Evolutionary conservation across 768 basidiomycete species (phyloP), one percentile per base, ranked within the genome.

Genomic region (Pleurotus citrinopileatus): DNA sequence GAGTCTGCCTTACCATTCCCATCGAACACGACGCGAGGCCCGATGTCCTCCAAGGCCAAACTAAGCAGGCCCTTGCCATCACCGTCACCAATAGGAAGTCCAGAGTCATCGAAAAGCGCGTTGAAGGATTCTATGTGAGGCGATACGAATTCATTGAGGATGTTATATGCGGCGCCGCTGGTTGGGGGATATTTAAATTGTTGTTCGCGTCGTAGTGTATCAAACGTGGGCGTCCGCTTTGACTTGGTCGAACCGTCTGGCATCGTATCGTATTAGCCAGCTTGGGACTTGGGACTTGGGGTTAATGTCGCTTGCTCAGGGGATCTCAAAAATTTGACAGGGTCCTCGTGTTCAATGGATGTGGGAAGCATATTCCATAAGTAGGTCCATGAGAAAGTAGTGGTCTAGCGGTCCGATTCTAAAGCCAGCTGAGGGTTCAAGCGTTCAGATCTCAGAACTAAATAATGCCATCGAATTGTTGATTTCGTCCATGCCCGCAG

Each of bases 121-220:
- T 98, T 96, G 79, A 99, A 98, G 34, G 91, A 94, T 68, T 98
- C 90, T 57, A 98, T 83, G 67, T 98, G 95, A 4, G 97, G 96
- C 20, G 83, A 74, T 52, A 98, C 93, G 62, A 98, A 91, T 70
- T 96, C 91, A 61, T 97, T 92, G 56, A 98, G 77, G 51, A 90
- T 89, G 17, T 84, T 83, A 59, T 91, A 83, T 10, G 85, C 83
- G 20, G 89, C 80, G 19, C 81, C 82, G 37, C 81, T 70, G 60
- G 78, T 76, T 23, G 88, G 78, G 0, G 96, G 97, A 54, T 84
- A 76, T 68, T 81, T 79, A 71, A 97, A 97, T 3, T 77, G 68
- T 5, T 82, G 73, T 73, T 97, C 94, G 53, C 95, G 81, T 25
- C 75, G 76, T 47, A 95, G 78, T 3, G 94, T 96, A 65, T 86